Base-by-base conservation (phyloP, 306 rosid species). In the Cicer bijugum region DNA sequence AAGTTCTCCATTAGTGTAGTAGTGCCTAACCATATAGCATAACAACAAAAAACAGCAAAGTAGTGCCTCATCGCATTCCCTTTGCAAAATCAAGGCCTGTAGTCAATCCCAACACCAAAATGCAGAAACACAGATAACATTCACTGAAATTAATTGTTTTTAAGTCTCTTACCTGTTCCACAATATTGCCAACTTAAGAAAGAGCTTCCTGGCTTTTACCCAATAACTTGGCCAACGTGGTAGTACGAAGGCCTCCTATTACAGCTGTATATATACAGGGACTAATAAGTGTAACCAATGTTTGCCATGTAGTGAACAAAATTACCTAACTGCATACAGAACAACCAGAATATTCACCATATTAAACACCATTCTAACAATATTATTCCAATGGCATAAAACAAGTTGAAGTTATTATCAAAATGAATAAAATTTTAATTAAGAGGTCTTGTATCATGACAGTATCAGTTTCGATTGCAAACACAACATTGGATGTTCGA, bases 291-390 rank as follows among this genome's bases (percentile, higher is more conserved):
- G 98, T 91, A 23, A 94, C 98, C 38, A 94, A 66, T 51, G 96
- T 97, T 94, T 4, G 97, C 98, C 97, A 94, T 91, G 75, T 94
- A 94, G 84, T 94, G 98, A 75, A 90, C 80, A 76, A 94, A 94
- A 82, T 94, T 94, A 7, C 98, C 98, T 82, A 94, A 78, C 98
- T 94, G 90, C 96, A 69, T 68, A 82, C n/a, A 65, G 46, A 75
- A 1, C 53, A 28, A 4, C 35, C 35, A 28, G 35, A 28, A 28
- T 4, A 28, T 28, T 28, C 4, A 28, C 35, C 35, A 28, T 28
- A 28, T 28, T 28, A 28, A 28, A 28, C 35, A 28, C 35, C 35
- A 28, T 28, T 28, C 35, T 28, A 28, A 28, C 35, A 28, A 28
- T 28, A 28, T 28, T 28, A 3, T 28, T 28, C 35, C 35, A 28